Percentiles rank a stretch among this genome's conserved stretches.
Evolutionary conservation across 2,329 filamentous ascomycete genomes (phyloP).

Genomic region (Apiospora koreana): DNA sequence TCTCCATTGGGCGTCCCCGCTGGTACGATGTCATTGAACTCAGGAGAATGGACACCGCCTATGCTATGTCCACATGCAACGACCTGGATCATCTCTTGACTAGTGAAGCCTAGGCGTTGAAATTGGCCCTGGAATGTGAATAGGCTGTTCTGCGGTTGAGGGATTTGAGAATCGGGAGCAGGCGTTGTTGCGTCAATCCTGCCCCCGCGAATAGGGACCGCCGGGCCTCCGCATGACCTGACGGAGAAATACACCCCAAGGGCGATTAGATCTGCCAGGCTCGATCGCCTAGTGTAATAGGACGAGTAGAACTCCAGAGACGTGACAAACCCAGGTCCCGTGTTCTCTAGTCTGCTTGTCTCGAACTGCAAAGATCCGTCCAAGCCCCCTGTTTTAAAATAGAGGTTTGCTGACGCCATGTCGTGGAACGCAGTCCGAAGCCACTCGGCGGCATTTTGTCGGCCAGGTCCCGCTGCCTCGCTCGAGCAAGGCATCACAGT

Average conservation of each 20-base stretch:
- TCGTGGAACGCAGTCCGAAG: constrained; percentile 63
- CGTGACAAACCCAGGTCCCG: constrained; percentile 54
- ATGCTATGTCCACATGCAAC: constrained; percentile 63
- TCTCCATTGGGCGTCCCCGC: constrained; percentile 45
- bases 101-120: constrained; percentile 56
- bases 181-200: constrained; percentile 53
- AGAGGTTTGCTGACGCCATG: constrained; percentile 56
- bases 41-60: constrained; percentile 56
- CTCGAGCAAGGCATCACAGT: constrained; percentile 58
- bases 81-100: constrained; percentile 59
- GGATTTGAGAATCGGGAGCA: constrained; percentile 51
- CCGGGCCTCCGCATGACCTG: constrained; percentile 58
- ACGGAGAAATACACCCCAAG: constrained; percentile 59
- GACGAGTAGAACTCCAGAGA: constrained; percentile 56
- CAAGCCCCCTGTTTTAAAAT: constrained; percentile 51
- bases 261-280: constrained; percentile 59
- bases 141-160: constrained; percentile 57
- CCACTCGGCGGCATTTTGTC: constrained; percentile 63
- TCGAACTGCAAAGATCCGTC: constrained; percentile 64
- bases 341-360: constrained; percentile 55
- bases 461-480: constrained; percentile 53
- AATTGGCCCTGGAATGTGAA: constrained; percentile 57
- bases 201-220: constrained; percentile 54
- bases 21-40: constrained; percentile 56
- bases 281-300: constrained; percentile 51